Conservation (phyloP, 352 stramenopile genomes). For the Phytophthora crassamura region DNA sequence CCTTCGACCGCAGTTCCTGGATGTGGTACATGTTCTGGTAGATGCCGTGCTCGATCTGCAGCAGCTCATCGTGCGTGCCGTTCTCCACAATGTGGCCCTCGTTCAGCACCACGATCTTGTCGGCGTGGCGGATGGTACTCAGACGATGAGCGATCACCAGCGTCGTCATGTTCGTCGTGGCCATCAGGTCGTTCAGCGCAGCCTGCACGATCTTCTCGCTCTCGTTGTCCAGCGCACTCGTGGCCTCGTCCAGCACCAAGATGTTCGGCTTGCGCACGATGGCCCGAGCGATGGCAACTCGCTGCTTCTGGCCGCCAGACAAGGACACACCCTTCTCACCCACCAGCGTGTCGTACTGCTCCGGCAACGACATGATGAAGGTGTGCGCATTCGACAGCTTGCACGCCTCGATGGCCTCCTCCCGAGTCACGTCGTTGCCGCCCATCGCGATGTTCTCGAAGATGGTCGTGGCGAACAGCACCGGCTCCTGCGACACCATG, state of each 20-base stretch:
- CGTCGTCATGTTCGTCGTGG: neutral
- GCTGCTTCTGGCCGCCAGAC: conserved; percentile 63
- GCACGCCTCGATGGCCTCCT: conserved; percentile 82
- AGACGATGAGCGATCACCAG: too few species aligned
- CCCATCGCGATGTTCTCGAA: conserved; percentile 90
- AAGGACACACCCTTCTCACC: conserved; percentile 61
- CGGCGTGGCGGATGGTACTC: too few species aligned
- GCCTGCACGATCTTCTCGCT: conserved; percentile 40
- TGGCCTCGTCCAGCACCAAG: conserved; percentile 25
- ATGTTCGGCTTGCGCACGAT: conserved; percentile 27
- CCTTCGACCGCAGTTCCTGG: conserved; percentile 21
- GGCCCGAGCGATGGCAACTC: conserved; percentile 33
- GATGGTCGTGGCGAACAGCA: conserved; percentile 87
- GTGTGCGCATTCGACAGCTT: conserved; percentile 86
- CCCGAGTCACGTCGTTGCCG: conserved; percentile 48
- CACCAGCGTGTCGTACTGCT: too few species aligned
- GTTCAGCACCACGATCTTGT: conserved; percentile 41
- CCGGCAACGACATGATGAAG: conserved; percentile 91
- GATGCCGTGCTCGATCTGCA: conserved; percentile 59
- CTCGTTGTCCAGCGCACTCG: conserved; percentile 26
- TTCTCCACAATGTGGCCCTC: conserved; percentile 43
- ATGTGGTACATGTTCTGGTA: conserved; percentile 89
- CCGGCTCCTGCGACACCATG: conserved; percentile 80
- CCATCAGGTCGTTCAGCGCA: neutral
- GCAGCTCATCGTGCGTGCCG: conserved; percentile 44